Base-by-base conservation (phyloP, 148 eudicot species). In the Rhododendron simsii region DNA sequence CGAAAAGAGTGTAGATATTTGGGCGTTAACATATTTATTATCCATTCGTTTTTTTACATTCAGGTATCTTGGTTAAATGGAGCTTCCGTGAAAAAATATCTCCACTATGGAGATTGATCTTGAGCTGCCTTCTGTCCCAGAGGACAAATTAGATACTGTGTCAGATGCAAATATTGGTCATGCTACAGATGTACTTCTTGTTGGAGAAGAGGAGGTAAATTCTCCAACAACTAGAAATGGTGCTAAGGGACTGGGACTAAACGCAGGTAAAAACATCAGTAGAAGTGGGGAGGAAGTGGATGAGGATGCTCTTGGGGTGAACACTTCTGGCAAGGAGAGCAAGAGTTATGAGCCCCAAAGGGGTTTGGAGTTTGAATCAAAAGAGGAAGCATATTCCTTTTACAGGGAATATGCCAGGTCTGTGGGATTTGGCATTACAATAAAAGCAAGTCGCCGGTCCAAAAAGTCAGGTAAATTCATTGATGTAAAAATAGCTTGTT, bases 371-470 rank as follows among this genome's bases (percentile, higher is more conserved):
- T 90, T 90, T 65, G 91, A 90, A 21, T 85, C 88, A 15, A 90
- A 90, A 83, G 91, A 90, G 82, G 88, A 86, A 18, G 91, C 91
- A 26, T 90, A 90, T 87, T 86, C 87, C 18, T 90, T 73, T 50
- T 90, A 90, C 73, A 86, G 87, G 41, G 91, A 90, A 48, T 90
- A 90, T 84, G 91, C 91, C 4, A 84, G 87, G 53, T 80, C 83
- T n/a, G 87, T 87, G 69, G 91, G 91, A 59, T 87, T 90, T 84
- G 91, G 91, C 14, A 90, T 88, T 37, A 88, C 91, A 35, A 90
- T 87, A 85, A 86, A 83, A 82, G 85, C 89, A 35, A 90, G 91
- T 41, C 88, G 91, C 5, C 55, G 91, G 16, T 90, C 91, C 3
- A 87, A 88, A 63, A 88, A 88, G 28, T 90, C 91, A 23, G 87